Evolutionary conservation across 1,284 basidiomycete genomes (phyloP), one percentile per base, ranked within the genome.

Genomic region (Mycosarcoma mackinlayi): DNA sequence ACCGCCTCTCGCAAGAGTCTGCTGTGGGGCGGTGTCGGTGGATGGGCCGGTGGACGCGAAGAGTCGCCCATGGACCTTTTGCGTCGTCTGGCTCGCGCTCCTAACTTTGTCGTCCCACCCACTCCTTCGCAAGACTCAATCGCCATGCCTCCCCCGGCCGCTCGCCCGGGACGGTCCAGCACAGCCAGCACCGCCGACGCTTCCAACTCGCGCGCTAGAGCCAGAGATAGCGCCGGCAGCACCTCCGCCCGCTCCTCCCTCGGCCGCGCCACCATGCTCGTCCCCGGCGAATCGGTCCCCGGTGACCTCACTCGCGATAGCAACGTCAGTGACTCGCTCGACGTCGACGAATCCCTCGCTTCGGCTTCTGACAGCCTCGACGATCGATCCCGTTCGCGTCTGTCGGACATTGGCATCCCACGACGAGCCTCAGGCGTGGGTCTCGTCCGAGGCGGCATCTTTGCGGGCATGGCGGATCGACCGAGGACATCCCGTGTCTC

Each of bases 11-110:
- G 65, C 37, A 66, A 68, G 33, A 68, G 64, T 27, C 25, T 66
- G 19, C 57, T 60, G 19, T 73, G 70, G 70, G 67, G 67, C 13
- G 70, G 70, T 10, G 39, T 74, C 14, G 67, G 62, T 23, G 67
- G 67, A 18, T 74, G 72, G 72, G 72, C 60, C 4, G 67, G 67
- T 16, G 72, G 72, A 28, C 40, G 72, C 2, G 72, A 74, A 47
- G 72, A 74, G 33, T 63, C 59, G 50, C 72, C 72, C 19, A 65
- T 74, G 61, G 72, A 74, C 19, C 51, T 74, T 14, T 30, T 74
- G 13, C 42, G 72, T 19, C 47, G 72, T 11, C 42, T 74, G 4
- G 67, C 72, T 4, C 42, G 72, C 4, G 70, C 70, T 13, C 70
- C 70, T 16, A 65, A 57, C 21, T 73, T 68, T 42, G 57, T 68